Base-by-base conservation (phyloP, 768 basidiomycete species). In the Antrodiella citrinella region DNA sequence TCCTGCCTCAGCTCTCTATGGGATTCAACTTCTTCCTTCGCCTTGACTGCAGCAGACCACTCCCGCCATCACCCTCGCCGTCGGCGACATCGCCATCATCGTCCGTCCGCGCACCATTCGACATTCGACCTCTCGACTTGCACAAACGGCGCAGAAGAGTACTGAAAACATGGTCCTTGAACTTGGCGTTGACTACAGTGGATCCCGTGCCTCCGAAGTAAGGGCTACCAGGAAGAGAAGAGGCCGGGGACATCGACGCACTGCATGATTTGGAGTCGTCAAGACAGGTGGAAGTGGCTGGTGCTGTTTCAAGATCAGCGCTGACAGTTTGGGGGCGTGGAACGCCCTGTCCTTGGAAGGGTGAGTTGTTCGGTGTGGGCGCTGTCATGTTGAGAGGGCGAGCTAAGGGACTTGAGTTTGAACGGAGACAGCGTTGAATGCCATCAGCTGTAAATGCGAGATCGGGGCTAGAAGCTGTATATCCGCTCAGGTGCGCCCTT, bases 91-190 rank as follows among this genome's bases (percentile, higher is more conserved):
- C 65, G 1, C 66, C 67, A 12, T 66, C 64, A 21, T 78, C 80
- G 35, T 64, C 62, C 4, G 35, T 51, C 12, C 56, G 51, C 18
- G 46, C 15, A 26, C 51, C 39, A 18, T 40, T 42, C 5, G 60
- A 62, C 19, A 57, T 57, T n/a, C 59, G 56, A 19, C 64, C 60
- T 13, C 58, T 63, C 26, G 78, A 77, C 56, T 79, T 77, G 35
- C 77, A 75, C 51, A 91, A 78, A 51, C 88, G 75, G 44, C 83
- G 81, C 54, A 97, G 71, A 25, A 98, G 82, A 15, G 89, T 87
- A 53, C 81, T 87, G 63, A 99, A 95, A 43, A 99, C 91, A 58
- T 95, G 92, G 61, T 98, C 93, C 67, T 93, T 94, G 51, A 99
- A 72, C 64, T 81, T 89, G 35, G 87, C 91, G 65, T 99, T 98